Base-by-base conservation (phyloP, 208 protist species). In the Acanthamoeba royreba region DNA sequence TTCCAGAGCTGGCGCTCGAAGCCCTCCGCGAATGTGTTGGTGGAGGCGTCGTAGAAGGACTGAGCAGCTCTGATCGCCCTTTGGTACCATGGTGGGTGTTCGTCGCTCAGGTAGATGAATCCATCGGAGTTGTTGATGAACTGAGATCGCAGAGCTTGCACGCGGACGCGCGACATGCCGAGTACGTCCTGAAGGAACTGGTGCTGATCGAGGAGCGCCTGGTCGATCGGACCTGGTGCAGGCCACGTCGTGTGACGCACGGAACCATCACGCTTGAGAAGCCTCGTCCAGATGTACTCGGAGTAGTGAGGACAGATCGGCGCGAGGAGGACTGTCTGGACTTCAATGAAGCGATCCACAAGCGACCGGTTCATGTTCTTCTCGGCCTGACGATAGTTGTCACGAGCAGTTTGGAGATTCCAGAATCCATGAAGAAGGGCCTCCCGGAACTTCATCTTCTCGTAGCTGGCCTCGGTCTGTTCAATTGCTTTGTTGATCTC, bases 251-350 rank as follows among this genome's bases (percentile, higher is more conserved):
- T 77, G n/a, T 92, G 35, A 22, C 77, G 47, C 42, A 86, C 42
- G 43, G 66, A 93, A n/a, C 47, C 49, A 0, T 9, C 25, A n/a
- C 55, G 40, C 93, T 31, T 98, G 95, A 99, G 95, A 19, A 99
- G 66, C 33, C 96, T 94, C 47, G 93, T 94, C 99, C 99, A 99
- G 63, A 99, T 95, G 88, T 99, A 95, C 95, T 99, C 99, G 61
- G 97, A 94, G 46, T 98, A 98, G 97, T 99, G 99, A 47, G 99
- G 99, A 33, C 97, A 98, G 69, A 99, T 98, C 28, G 99, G 99
- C 72, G 97, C 95, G 31, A 99, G 63, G 38, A 99, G 95, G 19
- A 99, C 94, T 22, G 98, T 96, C 86, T 99, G 96, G 42, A 97
- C 94, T 92, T 99, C 97, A 90, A 99, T 98, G 94, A 98, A 99